Evolutionary conservation across 768 basidiomycete genomes (phyloP).

Genomic region (Paxillus involutus): DNA sequence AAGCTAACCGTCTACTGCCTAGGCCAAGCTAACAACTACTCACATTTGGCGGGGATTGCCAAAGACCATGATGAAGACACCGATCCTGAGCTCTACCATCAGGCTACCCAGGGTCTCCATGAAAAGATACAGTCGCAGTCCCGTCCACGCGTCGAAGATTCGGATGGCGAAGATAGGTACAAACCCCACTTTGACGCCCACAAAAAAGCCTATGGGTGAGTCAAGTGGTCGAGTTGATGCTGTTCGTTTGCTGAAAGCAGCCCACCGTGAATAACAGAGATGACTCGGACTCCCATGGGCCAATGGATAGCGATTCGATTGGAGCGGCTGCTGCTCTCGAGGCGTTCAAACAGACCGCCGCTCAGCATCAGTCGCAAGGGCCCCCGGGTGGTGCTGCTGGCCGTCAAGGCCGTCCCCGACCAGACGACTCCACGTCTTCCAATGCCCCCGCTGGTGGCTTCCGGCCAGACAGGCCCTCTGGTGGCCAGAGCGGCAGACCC

Average conservation of each 20-base stretch:
- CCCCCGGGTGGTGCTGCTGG: too few species aligned
- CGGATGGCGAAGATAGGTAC: slow-evolving; percentile 13
- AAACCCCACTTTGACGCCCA: slow-evolving; percentile 26
- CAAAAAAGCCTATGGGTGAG: slow-evolving; percentile 32
- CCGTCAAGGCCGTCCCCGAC: too few species aligned
- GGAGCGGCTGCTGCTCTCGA: slow-evolving; percentile 32
- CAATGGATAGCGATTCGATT: slow-evolving; percentile 27
- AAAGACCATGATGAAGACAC: slow-evolving; percentile 8
- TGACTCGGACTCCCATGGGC: slow-evolving; percentile 15
- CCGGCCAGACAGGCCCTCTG: too few species aligned
- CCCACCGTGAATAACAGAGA: slow-evolving; percentile 3
- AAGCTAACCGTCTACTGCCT: not conserved
- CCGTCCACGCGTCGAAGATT: slow-evolving; percentile 1
- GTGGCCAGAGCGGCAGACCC: not conserved
- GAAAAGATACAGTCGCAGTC: slow-evolving; percentile 18
- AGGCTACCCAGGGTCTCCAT: slow-evolving; percentile 22
- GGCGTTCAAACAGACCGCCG: slow-evolving; percentile 28
- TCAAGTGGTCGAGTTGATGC: not conserved
- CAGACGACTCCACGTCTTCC: too few species aligned
- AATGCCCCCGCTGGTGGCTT: too few species aligned
- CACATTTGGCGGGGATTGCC: slow-evolving; percentile 16
- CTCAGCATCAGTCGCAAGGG: not conserved
- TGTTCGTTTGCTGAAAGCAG: not conserved
- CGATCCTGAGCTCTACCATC: slow-evolving; percentile 19
- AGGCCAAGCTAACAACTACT: slow-evolving; percentile 23